Conservation (phyloP, 75 land plant genomes). For the Pinus taeda region DNA sequence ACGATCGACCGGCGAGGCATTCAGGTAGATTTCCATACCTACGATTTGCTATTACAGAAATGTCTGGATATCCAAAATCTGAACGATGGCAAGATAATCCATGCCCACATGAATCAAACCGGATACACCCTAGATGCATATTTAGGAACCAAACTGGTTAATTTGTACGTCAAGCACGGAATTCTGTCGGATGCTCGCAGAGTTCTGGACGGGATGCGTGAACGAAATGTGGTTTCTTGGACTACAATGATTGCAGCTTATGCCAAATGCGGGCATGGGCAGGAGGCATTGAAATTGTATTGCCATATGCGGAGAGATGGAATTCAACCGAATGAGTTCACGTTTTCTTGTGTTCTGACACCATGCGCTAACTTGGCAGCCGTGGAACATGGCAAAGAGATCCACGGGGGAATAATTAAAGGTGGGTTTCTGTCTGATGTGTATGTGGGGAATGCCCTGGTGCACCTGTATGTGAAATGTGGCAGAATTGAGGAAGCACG, state of each 20-base stretch:
- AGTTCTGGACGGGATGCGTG: too few species aligned
- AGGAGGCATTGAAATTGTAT: conserved; percentile 17
- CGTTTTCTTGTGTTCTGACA: conserved; percentile 30
- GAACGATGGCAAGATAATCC: not conserved
- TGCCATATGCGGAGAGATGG: conserved; percentile 15
- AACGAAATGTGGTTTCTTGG: conserved; percentile 25
- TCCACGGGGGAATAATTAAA: conserved; percentile 18
- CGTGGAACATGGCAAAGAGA: conserved; percentile 27
- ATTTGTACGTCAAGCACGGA: too few species aligned
- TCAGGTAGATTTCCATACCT: too few species aligned
- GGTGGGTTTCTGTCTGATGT: conserved; percentile 34
- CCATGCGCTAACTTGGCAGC: conserved; percentile 29
- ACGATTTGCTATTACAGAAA: too few species aligned
- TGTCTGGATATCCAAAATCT: not conserved
- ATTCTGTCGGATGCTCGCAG: too few species aligned
- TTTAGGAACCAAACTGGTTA: too few species aligned
- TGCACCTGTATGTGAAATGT: conserved; percentile 43
- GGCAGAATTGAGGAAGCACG: conserved; percentile 27
- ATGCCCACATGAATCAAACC: not conserved
- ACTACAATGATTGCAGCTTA: conserved; percentile 39
- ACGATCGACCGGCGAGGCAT: too few species aligned
- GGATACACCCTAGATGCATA: not conserved
- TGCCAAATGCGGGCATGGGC: conserved; percentile 24
- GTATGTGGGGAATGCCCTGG: conserved; percentile 29
- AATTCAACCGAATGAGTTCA: conserved; percentile 13